These are phyloP conservation scores for Nigrograna mackinnonii DNA, from an alignment of 2,329 filamentous ascomycete genomes.

Conservation along the genomic window DNA sequence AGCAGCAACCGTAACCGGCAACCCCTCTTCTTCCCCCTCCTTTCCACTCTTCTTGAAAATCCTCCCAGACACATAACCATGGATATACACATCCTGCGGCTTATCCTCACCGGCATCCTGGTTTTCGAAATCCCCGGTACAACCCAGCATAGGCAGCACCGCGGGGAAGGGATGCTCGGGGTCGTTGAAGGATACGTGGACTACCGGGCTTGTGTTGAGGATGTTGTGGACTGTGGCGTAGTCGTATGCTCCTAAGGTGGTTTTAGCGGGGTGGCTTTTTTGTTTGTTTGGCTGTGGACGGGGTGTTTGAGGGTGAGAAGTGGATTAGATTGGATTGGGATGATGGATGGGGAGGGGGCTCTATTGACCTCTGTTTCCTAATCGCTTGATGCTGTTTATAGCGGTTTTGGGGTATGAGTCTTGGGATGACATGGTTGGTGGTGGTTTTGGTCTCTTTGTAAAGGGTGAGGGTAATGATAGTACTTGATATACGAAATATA, in stretches of 20 bases:
- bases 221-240: conserved; percentile 37
- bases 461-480: too few relatives aligned
- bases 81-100: conserved; percentile 33
- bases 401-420: not conserved
- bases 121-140: conserved; percentile 42
- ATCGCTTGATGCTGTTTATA: not conserved
- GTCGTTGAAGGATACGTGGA: conserved; percentile 41
- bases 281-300: not conserved
- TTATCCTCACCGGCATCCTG: conserved; percentile 63
- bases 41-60: conserved; percentile 55
- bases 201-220: conserved; percentile 32
- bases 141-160: conserved; percentile 44
- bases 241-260: conserved; percentile 33
- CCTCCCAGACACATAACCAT: conserved; percentile 53
- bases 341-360: not conserved
- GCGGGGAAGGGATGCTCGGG: conserved; percentile 58
- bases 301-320: not conserved
- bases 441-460: too few relatives aligned
- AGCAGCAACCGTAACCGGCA: conserved; percentile 32
- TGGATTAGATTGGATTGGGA: not conserved
- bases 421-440: too few relatives aligned
- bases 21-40: conserved; percentile 28
- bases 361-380: conserved; percentile 1
- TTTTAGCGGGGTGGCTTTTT: not conserved
- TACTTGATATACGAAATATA: too few relatives aligned